phyloP scores from a whole-genome alignment of 306 rosid species.

The Cucurbita pepo region DNA sequence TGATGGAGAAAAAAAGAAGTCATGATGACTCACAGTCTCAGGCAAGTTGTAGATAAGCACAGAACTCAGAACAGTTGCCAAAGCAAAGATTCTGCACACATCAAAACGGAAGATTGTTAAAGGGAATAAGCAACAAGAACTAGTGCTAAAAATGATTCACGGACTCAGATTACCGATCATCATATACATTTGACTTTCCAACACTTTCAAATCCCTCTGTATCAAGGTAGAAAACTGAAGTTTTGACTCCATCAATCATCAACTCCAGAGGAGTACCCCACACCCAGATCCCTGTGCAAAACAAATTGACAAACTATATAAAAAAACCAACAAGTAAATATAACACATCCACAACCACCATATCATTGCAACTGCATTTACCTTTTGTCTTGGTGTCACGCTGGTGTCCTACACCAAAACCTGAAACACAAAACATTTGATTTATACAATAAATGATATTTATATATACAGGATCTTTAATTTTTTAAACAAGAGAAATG shows the following conservation, averaged over 20 bases:
- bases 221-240: constrained; percentile 84
- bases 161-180: constrained; percentile 64
- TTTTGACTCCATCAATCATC: constrained; percentile 68
- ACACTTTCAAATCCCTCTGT: constrained; percentile 97
- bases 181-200: constrained; percentile 94
- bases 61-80: constrained; percentile 92
- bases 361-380: constrained; percentile 18
- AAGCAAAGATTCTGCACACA: constrained; percentile 71
- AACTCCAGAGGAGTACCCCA: constrained; percentile 87
- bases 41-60: constrained; percentile 87
- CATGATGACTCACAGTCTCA: constrained; percentile 56
- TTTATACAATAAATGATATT: neutral
- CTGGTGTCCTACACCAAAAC: constrained; percentile 98
- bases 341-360: constrained; percentile 9
- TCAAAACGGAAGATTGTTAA: constrained; percentile 2
- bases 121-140: neutral
- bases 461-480: neutral
- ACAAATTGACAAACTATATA: constrained; percentile 3
- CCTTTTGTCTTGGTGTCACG: constrained; percentile 97
- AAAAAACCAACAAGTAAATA: neutral
- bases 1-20: constrained; percentile 2
- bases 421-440: constrained; percentile 23
- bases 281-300: constrained; percentile 75
- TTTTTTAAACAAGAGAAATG: neutral
- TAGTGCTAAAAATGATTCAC: constrained; percentile 3